These are phyloP conservation scores for Apium graveolens DNA, from an alignment of 129 eudicot species.

Conservation along the genomic window DNA sequence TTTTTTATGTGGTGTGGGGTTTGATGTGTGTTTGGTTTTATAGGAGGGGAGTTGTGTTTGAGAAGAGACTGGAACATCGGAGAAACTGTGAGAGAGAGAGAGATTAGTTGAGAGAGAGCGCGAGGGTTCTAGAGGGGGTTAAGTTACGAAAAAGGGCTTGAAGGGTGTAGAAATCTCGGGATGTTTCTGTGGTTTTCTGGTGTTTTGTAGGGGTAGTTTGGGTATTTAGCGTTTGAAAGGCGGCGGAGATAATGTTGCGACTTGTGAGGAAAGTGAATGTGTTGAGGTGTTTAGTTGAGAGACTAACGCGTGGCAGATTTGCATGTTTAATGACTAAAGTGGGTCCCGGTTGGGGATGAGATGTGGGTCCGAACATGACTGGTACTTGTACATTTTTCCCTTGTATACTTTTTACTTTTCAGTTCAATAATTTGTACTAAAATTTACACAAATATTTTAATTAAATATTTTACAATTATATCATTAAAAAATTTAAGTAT, in stretches of 20 bases:
- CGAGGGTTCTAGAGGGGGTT: constrained; percentile 31
- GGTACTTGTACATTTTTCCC: too few species aligned
- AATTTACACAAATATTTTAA: too few species aligned
- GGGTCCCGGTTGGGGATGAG: too few species aligned
- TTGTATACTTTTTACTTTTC: too few species aligned
- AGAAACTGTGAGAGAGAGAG: neutral
- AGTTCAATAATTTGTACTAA: too few species aligned
- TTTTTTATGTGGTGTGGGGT: constrained; percentile 15
- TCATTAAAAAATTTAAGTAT: too few species aligned
- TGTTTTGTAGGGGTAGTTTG: constrained; percentile 17
- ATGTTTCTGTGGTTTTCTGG: neutral
- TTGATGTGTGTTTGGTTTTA: constrained; percentile 10
- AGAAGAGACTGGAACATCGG: neutral
- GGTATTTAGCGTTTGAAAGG: neutral
- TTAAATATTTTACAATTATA: too few species aligned
- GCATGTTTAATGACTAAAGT: neutral
- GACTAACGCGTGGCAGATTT: neutral
- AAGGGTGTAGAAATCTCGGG: neutral
- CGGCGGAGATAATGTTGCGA: neutral
- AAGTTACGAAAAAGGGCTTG: neutral
- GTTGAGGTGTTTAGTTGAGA: neutral
- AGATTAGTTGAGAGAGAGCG: constrained; percentile 5
- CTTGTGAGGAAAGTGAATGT: too few species aligned
- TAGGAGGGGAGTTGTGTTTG: neutral
- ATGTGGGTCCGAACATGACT: too few species aligned